Evolutionary conservation across 768 basidiomycete genomes (phyloP).

Genomic region (Panaeolus papilionaceus): DNA sequence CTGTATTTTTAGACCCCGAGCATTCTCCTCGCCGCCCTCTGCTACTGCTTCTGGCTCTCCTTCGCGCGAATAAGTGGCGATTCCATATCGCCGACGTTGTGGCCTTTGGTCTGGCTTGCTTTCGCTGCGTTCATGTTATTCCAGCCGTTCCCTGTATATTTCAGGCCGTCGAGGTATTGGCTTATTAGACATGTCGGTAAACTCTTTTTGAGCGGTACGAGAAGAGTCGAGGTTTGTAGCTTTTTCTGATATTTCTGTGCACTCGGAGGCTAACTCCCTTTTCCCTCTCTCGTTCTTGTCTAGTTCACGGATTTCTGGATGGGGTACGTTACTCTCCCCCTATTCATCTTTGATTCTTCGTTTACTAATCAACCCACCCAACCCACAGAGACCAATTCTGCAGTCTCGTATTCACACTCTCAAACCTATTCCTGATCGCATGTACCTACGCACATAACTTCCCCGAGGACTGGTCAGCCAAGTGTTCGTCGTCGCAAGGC

Average conservation of each 20-base stretch:
- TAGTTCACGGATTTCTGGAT: slow-evolving; percentile 87
- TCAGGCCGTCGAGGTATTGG: slow-evolving; percentile 81
- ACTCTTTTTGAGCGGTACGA: slow-evolving; percentile 71
- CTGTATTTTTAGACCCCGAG: slow-evolving; percentile 66
- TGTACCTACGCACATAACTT: slow-evolving; percentile 75
- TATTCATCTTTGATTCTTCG: slow-evolving; percentile 1
- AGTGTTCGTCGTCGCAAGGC: slow-evolving; percentile 37
- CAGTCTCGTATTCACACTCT: slow-evolving; percentile 77
- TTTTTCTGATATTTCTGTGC: not conserved
- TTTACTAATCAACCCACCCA: too few relatives aligned
- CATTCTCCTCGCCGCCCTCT: slow-evolving; percentile 76
- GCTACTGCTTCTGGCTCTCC: slow-evolving; percentile 86
- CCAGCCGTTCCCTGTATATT: slow-evolving; percentile 77
- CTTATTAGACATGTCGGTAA: slow-evolving; percentile 66
- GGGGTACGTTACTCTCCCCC: slow-evolving; percentile 54
- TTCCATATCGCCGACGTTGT: slow-evolving; percentile 68
- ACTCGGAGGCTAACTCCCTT: too few relatives aligned
- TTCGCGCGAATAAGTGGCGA: slow-evolving; percentile 66
- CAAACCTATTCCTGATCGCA: slow-evolving; percentile 73
- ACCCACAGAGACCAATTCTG: slow-evolving; percentile 76
- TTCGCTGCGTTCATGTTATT: slow-evolving; percentile 64
- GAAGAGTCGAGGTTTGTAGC: slow-evolving; percentile 72
- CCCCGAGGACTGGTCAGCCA: slow-evolving; percentile 46
- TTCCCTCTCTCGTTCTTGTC: too few relatives aligned
- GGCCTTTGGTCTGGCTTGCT: slow-evolving; percentile 84